Percentiles rank a stretch among this genome's conserved stretches.
phyloP scores from a whole-genome alignment of 2,329 filamentous ascomycete genomes.

The Pseudogymnoascus sp. region DNA sequence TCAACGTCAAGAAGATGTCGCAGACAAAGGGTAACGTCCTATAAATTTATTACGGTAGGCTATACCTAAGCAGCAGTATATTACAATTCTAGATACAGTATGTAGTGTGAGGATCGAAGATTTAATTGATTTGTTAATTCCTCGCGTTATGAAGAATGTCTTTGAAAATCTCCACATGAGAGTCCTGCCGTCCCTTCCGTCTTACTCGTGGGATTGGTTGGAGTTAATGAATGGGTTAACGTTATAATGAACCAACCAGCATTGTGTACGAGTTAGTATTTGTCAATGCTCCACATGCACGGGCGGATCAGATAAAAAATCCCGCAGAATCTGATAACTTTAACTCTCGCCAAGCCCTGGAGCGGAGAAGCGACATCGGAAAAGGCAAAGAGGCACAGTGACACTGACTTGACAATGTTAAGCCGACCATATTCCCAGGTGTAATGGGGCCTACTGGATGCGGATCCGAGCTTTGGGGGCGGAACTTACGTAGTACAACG shows the following conservation, averaged over 20 bases:
- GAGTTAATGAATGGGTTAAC: neutral
- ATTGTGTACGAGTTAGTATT: neutral
- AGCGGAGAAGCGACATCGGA: neutral
- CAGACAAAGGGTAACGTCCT: slow-evolving; percentile 34
- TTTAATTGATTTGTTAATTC: neutral
- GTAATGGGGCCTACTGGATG: neutral
- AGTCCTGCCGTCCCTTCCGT: neutral
- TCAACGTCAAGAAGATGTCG: slow-evolving; percentile 35
- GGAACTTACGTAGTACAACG: neutral
- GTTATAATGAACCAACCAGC: neutral
- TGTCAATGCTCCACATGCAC: neutral
- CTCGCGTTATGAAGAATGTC: neutral
- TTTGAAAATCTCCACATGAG: neutral
- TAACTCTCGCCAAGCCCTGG: neutral
- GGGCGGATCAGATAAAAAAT: slow-evolving; percentile 1
- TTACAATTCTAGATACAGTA: neutral
- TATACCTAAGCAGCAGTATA: neutral
- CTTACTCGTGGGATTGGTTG: neutral
- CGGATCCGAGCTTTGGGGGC: neutral
- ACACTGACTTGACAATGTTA: neutral
- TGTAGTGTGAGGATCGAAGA: neutral
- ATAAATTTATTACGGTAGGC: slow-evolving; percentile 5
- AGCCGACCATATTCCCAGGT: neutral
- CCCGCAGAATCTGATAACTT: slow-evolving; percentile 8
- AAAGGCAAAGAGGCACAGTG: neutral